Evolutionary conservation across 192 early-diverging fungal species (phyloP), one percentile per base, ranked within the genome.

Genomic region (Diversispora epigaea): DNA sequence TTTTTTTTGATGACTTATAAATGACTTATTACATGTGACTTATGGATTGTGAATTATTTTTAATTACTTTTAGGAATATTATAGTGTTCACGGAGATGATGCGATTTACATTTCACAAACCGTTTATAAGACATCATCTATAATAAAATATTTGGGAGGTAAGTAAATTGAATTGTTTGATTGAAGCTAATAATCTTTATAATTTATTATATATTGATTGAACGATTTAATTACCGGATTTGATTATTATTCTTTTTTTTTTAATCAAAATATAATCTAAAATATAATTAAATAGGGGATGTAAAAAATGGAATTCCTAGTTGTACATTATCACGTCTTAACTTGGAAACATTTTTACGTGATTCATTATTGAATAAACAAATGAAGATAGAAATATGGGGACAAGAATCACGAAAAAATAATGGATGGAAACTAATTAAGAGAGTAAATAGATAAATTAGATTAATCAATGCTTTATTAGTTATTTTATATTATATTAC

Each of bases 101-200:
- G 96, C 97, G 1, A 80, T 89, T n/a, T 93, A 89, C 78, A 86
- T 96, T 45, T 96, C 97, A 7, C 85, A 92, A 43, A 78, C 81
- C 22, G 88, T 99, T 9, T 97, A 94, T 88, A 95, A 97, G 68
- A 97, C 97, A 6, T 86, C 91, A 10, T 90, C 95, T 0, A 95
- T 95, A 21, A 85, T 99, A 80, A 97, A 97, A 78, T 91, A 94
- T 75, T 87, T 93, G 72, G 94, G 91, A 41, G 90, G 90, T 87
- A 77, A n/a, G n/a, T n/a, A n/a, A n/a, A n/a, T n/a, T n/a, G n/a
- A n/a, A 6, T 49, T 25, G 4, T 40, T 49, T 44, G 21, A 39
- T n/a, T 54, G 25, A 11, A n/a, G 17, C 4, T 19, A 44, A 6
- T 45, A 44, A 65, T 65, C 41, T 3, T 19, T 44, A 4, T n/a